Base-by-base conservation (phyloP, 139 green algal species). In the Coccomyxa sp. region DNA sequence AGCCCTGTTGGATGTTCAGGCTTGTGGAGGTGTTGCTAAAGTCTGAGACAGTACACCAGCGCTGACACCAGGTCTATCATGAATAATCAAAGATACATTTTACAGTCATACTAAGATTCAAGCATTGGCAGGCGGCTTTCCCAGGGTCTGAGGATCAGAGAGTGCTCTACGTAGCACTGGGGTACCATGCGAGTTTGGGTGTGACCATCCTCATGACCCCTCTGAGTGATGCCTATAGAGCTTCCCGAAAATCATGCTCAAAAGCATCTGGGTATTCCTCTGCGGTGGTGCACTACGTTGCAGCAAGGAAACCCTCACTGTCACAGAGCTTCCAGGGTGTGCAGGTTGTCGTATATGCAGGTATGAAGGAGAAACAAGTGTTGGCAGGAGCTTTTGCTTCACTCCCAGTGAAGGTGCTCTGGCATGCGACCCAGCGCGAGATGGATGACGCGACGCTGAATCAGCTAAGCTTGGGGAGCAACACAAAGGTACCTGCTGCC, bases 341-440 rank as follows among this genome's bases (percentile, higher is more conserved):
- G 50, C 18, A 22, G 5, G 22, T 64, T 64, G 18, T 3, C 27
- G 50, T n/a, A 7, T 18, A 31, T 64, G 50, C 50, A 64, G 50
- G 50, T 5, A 18, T 64, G 50, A 64, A 7, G 50, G 50, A 64
- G 50, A 18, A 22, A 22, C 68, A 76, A 54, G 68, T 39, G 8
- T 38, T 76, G 68, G 41, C 39, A 22, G 77, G 55, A 55, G 77
- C 77, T 27, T 71, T 81, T 34, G 68, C 77, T 35, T 40, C 68
- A 31, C 40, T 81, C 40, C 77, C 77, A 24, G 39, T 50, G 9
- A 33, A 34, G 29, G 77, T 76, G n/a, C 31, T 81, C n/a, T 81
- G 77, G 77, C 74, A 76, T 68, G 68, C 76, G 34, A 50, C 68
- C 18, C 22, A 55, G 31, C n/a, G 33, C 4, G 77, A 81, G 7